Conservation (phyloP, 1,284 basidiomycete genomes). For the Papiliotrema nemorosa region DNA sequence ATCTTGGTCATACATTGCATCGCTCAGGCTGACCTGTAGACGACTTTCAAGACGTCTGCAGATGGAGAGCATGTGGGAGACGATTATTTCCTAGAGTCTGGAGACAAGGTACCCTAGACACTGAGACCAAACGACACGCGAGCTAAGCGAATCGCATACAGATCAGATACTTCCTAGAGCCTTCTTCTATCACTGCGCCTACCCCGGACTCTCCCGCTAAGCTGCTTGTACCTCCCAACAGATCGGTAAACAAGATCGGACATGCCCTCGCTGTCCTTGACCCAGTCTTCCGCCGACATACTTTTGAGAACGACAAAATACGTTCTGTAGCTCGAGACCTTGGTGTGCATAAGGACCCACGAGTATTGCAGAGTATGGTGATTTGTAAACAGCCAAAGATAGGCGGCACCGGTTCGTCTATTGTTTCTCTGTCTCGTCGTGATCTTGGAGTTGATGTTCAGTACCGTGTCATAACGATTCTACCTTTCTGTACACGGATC, state of each 20-base stretch:
- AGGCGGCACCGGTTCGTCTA: conserved; percentile 70
- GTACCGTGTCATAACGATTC: conserved; percentile 58
- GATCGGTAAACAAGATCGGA: conserved; percentile 54
- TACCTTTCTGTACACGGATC: conserved; percentile 73
- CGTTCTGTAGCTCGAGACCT: conserved; percentile 67
- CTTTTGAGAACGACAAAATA: conserved; percentile 68
- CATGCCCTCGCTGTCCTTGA: conserved; percentile 77
- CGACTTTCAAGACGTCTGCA: conserved; percentile 77
- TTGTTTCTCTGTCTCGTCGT: neutral
- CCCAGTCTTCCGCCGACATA: conserved; percentile 70
- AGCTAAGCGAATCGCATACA: conserved; percentile 3
- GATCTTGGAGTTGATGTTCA: conserved; percentile 33
- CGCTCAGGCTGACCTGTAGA: conserved; percentile 53
- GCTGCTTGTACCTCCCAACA: conserved; percentile 71
- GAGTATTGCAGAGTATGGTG: conserved; percentile 90
- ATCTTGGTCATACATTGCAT: neutral
- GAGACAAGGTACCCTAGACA: conserved; percentile 67
- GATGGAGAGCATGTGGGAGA: conserved; percentile 64
- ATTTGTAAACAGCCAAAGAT: conserved; percentile 86
- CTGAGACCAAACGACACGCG: neutral
- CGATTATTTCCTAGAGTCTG: conserved; percentile 84
- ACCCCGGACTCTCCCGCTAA: conserved; percentile 46
- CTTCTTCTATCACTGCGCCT: conserved; percentile 30
- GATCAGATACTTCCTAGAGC: conserved; percentile 48
- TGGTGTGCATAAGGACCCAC: conserved; percentile 74